These are phyloP conservation scores for Penicillium sp. DNA, from an alignment of 2,329 filamentous ascomycete genomes.

Conservation along the genomic window DNA sequence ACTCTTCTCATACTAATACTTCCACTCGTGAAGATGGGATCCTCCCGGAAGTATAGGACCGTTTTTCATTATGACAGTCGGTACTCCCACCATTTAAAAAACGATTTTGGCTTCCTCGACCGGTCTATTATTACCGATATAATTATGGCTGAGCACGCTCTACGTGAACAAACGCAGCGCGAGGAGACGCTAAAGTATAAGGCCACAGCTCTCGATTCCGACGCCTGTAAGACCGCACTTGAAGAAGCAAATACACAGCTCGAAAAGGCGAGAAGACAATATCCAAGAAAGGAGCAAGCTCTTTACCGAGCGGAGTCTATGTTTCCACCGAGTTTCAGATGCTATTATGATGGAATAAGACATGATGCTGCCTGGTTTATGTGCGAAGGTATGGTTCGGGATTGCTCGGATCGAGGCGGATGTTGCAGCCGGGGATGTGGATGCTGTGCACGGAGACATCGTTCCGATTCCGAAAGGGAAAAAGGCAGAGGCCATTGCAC, in stretches of 20 bases:
- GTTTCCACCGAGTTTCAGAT: neutral
- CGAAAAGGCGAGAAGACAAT: neutral
- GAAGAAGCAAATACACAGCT: neutral
- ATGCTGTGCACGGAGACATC: conserved; percentile 7
- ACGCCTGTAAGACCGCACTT: neutral
- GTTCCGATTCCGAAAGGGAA: neutral
- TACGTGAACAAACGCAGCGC: neutral
- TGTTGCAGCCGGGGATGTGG: conserved; percentile 13
- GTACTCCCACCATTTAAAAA: too few species aligned
- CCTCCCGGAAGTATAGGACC: too few species aligned
- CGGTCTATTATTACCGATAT: neutral
- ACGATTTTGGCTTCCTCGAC: too few species aligned
- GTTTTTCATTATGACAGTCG: too few species aligned
- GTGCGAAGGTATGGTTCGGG: conserved; percentile 7
- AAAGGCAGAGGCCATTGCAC: conserved; percentile 16
- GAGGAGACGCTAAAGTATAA: neutral
- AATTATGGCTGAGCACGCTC: neutral
- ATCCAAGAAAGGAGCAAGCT: neutral
- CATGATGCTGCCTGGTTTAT: conserved; percentile 7
- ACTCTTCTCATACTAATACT: too few species aligned
- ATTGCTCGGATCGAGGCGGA: conserved; percentile 7
- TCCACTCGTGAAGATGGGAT: too few species aligned
- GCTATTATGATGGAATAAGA: conserved; percentile 5
- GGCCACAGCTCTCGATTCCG: neutral
- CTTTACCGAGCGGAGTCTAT: neutral